phyloP scores from a whole-genome alignment of 2,329 filamentous ascomycete genomes.

The Fusarium palustre region DNA sequence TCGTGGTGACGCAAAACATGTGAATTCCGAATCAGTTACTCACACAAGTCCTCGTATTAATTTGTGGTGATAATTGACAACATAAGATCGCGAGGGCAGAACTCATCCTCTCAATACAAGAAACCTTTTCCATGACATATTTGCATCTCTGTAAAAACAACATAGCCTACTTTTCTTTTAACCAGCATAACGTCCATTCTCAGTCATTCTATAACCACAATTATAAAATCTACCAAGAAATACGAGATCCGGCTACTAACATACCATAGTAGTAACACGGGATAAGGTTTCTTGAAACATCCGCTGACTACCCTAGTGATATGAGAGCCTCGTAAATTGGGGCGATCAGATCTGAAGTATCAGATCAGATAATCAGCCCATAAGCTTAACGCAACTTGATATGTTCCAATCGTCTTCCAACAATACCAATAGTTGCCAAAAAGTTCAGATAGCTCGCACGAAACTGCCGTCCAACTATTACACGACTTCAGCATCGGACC shows the following conservation, averaged over 20 bases:
- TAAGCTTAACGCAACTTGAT: background rate
- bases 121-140: background rate
- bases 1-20: background rate
- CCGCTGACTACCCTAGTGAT: background rate
- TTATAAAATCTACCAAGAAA: background rate
- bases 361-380: background rate
- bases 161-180: background rate
- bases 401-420: background rate
- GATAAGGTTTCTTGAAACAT: background rate
- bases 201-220: background rate
- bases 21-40: background rate
- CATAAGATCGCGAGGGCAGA: too few species aligned
- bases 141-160: background rate
- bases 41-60: background rate
- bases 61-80: background rate
- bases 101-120: background rate
- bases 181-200: background rate
- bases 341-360: background rate
- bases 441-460: background rate
- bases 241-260: background rate
- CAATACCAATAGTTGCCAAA: background rate
- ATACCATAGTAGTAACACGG: background rate
- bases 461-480: background rate
- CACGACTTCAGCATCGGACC: conserved; percentile 13
- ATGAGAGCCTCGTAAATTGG: background rate